Conservation (phyloP, 2,329 filamentous ascomycete species). For the Ophiostoma triangulosporum region DNA sequence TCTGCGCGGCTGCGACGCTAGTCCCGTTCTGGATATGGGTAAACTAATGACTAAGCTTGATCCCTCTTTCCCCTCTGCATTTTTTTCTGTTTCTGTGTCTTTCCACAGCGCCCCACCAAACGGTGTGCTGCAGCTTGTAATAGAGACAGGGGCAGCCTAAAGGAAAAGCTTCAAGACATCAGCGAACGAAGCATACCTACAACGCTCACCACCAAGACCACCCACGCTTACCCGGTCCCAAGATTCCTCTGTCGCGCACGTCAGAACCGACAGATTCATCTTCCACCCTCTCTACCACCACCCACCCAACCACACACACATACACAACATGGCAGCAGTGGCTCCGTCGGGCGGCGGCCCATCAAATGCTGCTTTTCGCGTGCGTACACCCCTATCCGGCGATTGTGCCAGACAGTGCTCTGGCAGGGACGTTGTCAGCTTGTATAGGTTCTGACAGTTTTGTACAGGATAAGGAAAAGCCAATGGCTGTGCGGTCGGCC, state of each 20-base stretch:
- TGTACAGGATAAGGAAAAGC: constrained; percentile 82
- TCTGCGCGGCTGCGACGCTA: constrained; percentile 13
- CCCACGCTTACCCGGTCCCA: background rate
- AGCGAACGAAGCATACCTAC: background rate
- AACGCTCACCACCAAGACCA: background rate
- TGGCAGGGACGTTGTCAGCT: background rate
- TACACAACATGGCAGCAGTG: constrained; percentile 29
- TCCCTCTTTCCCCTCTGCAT: constrained; percentile 2
- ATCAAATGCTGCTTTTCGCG: constrained; percentile 44
- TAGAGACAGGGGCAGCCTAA: constrained; percentile 2
- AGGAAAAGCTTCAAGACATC: constrained; percentile 11
- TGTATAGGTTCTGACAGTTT: constrained; percentile 7
- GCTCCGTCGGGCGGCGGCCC: constrained; percentile 27
- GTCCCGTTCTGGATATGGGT: background rate
- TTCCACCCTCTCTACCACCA: too few relatives aligned
- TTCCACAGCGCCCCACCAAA: constrained; percentile 6
- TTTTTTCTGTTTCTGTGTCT: constrained; percentile 7
- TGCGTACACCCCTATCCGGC: constrained; percentile 22
- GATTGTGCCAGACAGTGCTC: background rate
- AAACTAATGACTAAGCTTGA: background rate
- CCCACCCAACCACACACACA: background rate
- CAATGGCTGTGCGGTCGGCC: constrained; percentile 84
- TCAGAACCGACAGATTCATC: background rate
- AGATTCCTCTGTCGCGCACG: background rate
- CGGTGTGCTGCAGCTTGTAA: constrained; percentile 7